Conservation (phyloP, 805 yeast genomes). For the Lipomyces anomalus region DNA sequence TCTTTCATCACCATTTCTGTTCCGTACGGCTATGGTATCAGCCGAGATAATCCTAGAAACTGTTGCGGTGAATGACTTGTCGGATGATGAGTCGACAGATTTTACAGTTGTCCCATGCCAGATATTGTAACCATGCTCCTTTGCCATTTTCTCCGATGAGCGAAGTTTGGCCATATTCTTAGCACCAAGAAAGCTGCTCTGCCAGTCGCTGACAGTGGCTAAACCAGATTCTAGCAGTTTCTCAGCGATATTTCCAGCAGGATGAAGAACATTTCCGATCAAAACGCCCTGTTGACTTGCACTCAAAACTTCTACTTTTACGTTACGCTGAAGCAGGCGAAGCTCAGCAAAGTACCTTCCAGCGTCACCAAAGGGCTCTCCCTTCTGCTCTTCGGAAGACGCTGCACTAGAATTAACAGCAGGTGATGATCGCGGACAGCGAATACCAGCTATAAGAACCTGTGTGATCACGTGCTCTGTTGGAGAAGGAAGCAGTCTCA, state of each 20-base stretch:
- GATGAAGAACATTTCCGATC: slow-evolving; percentile 55
- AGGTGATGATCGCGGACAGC: slow-evolving; percentile 62
- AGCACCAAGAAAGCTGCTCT: slow-evolving; percentile 62
- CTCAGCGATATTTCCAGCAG: slow-evolving; percentile 72
- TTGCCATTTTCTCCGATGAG: slow-evolving; percentile 60
- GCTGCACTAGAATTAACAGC: slow-evolving; percentile 29
- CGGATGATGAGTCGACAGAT: slow-evolving; percentile 34
- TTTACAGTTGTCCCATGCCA: slow-evolving; percentile 43
- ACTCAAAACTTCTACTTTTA: slow-evolving; percentile 54
- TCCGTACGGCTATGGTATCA: slow-evolving; percentile 57
- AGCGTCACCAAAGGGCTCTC: slow-evolving; percentile 58
- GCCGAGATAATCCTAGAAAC: slow-evolving; percentile 60
- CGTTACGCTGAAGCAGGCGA: slow-evolving; percentile 56
- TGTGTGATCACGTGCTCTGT: slow-evolving; percentile 54
- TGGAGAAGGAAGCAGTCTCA: slow-evolving; percentile 46
- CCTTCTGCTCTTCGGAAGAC: slow-evolving; percentile 42
- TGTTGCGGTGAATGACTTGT: slow-evolving; percentile 48
- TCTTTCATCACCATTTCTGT: slow-evolving; percentile 42
- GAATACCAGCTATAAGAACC: slow-evolving; percentile 66
- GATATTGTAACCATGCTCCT: slow-evolving; percentile 47
- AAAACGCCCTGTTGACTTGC: slow-evolving; percentile 48
- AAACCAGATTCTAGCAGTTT: slow-evolving; percentile 62
- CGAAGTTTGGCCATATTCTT: slow-evolving; percentile 56
- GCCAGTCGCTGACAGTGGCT: slow-evolving; percentile 78
- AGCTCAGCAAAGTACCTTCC: slow-evolving; percentile 60